Evolutionary conservation across 768 basidiomycete genomes (phyloP).

Genomic region (Xanthoconium stramineum): DNA sequence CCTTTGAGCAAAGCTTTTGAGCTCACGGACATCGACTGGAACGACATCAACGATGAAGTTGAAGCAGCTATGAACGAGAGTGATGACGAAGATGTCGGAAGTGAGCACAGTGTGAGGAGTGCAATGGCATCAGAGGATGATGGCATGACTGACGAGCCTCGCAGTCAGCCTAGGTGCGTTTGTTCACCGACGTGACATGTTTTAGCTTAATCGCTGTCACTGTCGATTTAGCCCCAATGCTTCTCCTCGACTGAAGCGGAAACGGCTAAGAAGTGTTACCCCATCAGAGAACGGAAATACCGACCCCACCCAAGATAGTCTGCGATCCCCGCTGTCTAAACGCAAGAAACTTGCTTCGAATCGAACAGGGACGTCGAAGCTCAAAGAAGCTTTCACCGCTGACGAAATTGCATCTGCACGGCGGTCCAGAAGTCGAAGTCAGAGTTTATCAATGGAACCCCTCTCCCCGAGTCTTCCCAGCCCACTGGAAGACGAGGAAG

Average conservation of each 20-base stretch:
- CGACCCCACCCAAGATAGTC: constrained; percentile 36
- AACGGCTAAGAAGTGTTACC: constrained; percentile 69
- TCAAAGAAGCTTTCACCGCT: constrained; percentile 65
- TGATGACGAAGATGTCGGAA: constrained; percentile 48
- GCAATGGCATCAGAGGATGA: constrained; percentile 48
- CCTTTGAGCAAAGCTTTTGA: constrained; percentile 40
- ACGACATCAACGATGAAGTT: constrained; percentile 81
- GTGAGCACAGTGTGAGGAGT: constrained; percentile 41
- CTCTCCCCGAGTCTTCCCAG: constrained; percentile 15
- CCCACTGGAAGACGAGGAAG: constrained; percentile 42
- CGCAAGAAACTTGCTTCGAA: constrained; percentile 72
- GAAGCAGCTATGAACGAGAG: constrained; percentile 84
- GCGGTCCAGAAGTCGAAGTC: constrained; percentile 23
- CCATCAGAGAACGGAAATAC: constrained; percentile 56
- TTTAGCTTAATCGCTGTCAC: constrained; percentile 5
- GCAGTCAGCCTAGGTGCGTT: constrained; percentile 43
- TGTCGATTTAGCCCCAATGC: constrained; percentile 34
- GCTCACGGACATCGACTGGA: constrained; percentile 71
- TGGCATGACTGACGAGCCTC: constrained; percentile 45
- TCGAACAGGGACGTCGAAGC: constrained; percentile 59
- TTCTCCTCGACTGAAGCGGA: constrained; percentile 52
- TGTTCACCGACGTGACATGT: constrained; percentile 20
- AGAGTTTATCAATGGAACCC: constrained; percentile 11
- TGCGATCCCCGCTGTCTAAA: constrained; percentile 74
- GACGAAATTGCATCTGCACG: constrained; percentile 40